Conservation (phyloP, 1,284 basidiomycete species). For the Sporisorium reilianum region DNA sequence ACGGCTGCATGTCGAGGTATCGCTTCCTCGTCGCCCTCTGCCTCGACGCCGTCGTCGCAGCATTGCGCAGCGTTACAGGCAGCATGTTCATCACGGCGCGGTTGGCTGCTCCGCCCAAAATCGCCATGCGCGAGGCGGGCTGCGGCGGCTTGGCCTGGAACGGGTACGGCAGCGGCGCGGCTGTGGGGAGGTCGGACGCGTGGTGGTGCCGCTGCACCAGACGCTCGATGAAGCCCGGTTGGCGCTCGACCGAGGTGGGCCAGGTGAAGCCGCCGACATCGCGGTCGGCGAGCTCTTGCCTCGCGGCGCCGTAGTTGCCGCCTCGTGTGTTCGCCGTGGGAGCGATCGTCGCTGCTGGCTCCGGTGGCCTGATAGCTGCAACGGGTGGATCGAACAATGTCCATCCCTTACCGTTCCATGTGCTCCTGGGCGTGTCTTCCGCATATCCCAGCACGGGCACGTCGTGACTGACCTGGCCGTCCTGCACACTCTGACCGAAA, state of each 20-base stretch:
- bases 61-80: conserved; percentile 39
- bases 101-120: conserved; percentile 39
- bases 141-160: conserved; percentile 26
- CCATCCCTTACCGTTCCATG: conserved; percentile 46
- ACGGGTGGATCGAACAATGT: conserved; percentile 41
- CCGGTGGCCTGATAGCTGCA: conserved; percentile 13
- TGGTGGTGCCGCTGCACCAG: conserved; percentile 36
- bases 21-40: conserved; percentile 33
- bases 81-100: conserved; percentile 47
- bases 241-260: conserved; percentile 32
- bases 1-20: conserved; percentile 36
- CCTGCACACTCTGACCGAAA: not conserved
- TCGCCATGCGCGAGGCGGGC: conserved; percentile 43
- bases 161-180: conserved; percentile 25
- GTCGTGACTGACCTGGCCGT: not conserved
- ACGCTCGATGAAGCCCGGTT: conserved; percentile 48
- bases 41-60: conserved; percentile 40
- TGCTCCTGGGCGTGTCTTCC: conserved; percentile 22
- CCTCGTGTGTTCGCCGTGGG: conserved; percentile 5
- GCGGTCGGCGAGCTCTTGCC: conserved; percentile 28
- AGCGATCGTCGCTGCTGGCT: conserved; percentile 12
- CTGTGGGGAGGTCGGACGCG: conserved; percentile 18
- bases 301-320: conserved; percentile 38
- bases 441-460: conserved; percentile 24
- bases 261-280: conserved; percentile 40